Percentiles rank a stretch among this genome's conserved stretches.
phyloP scores from a whole-genome alignment of 768 basidiomycete species.

The Psilocybe cyanescens region DNA sequence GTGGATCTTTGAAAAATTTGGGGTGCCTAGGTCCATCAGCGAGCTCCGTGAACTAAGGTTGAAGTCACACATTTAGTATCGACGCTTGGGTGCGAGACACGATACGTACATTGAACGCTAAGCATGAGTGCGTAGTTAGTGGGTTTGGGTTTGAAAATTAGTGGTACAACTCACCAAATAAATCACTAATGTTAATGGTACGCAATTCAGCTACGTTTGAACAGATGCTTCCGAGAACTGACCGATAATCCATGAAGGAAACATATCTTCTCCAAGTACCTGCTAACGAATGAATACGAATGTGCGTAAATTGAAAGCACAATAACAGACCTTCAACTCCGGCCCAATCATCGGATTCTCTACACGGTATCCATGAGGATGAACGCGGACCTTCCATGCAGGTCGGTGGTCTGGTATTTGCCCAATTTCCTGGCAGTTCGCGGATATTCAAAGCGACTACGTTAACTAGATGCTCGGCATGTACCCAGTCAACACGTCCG shows the following conservation, averaged over 20 bases:
- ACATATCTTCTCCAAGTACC: constrained; percentile 76
- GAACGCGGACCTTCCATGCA: constrained; percentile 55
- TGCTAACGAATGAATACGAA: constrained; percentile 17
- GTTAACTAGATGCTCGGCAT: constrained; percentile 61
- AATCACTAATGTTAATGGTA: constrained; percentile 9
- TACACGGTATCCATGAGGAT: constrained; percentile 42
- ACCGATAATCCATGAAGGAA: constrained; percentile 83
- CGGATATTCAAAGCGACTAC: constrained; percentile 56
- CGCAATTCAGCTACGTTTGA: background rate
- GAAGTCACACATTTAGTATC: background rate
- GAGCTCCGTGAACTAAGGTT: constrained; percentile 36
- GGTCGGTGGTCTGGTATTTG: constrained; percentile 46
- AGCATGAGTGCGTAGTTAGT: constrained; percentile 1
- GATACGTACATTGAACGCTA: constrained; percentile 53
- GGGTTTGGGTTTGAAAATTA: background rate
- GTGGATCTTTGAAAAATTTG: constrained; percentile 55
- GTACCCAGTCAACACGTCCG: constrained; percentile 61
- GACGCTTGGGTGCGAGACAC: constrained; percentile 10
- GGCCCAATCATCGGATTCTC: constrained; percentile 61
- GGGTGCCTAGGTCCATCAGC: constrained; percentile 41
- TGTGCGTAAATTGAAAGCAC: background rate
- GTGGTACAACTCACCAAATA: constrained; percentile 19
- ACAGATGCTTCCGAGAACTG: background rate
- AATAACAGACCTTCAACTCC: constrained; percentile 57
- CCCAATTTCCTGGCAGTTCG: constrained; percentile 42